Evolutionary conservation across 345 rosid species (phyloP).

Genomic region (Aethionema arabicum): DNA sequence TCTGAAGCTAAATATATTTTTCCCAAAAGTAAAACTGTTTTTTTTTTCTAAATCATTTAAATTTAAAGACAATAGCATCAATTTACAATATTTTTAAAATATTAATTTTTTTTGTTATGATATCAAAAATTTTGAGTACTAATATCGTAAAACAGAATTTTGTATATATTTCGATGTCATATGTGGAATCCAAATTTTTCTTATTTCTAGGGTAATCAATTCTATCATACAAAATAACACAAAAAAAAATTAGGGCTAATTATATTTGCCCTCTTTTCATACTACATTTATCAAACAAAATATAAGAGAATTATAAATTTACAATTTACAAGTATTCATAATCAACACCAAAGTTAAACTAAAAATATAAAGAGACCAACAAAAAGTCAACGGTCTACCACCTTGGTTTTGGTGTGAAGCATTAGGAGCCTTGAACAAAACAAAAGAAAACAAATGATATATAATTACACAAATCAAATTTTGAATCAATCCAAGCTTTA

Average conservation of each 20-base stretch:
- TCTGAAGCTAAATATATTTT: too few species aligned
- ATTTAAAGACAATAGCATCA: too few species aligned
- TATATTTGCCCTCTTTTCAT: neutral
- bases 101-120: too few species aligned
- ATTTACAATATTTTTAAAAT: too few species aligned
- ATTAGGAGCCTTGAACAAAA: conserved; percentile 27
- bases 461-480: conserved; percentile 12
- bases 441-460: conserved; percentile 6
- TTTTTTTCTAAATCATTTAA: too few species aligned
- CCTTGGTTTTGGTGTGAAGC: conserved; percentile 6
- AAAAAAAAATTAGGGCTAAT: neutral
- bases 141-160: too few species aligned
- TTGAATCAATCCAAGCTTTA: neutral
- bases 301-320: neutral
- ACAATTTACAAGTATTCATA: neutral
- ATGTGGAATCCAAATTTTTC: too few species aligned
- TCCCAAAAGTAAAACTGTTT: too few species aligned
- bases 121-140: too few species aligned
- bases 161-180: too few species aligned
- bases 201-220: too few species aligned
- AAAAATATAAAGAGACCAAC: neutral
- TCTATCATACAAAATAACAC: neutral
- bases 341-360: neutral
- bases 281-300: conserved; percentile 5
- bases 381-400: conserved; percentile 26